phyloP scores from a whole-genome alignment of 345 rosid species.

The Abelmoschus esculentus region DNA sequence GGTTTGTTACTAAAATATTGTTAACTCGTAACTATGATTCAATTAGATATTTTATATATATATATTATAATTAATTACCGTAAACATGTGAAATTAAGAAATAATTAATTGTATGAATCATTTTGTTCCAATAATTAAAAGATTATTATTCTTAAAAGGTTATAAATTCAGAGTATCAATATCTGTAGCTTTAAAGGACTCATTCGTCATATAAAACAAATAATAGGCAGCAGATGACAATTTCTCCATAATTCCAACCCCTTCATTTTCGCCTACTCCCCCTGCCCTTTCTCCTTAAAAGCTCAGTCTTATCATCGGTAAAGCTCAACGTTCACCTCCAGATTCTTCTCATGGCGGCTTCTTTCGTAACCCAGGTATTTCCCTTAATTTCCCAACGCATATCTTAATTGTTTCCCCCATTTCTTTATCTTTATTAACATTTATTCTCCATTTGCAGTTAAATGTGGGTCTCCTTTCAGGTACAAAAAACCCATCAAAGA shows the following conservation, averaged over 20 bases:
- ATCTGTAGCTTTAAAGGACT: not conserved
- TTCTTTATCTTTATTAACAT: not conserved
- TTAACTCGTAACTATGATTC: too few relatives aligned
- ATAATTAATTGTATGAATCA: too few relatives aligned
- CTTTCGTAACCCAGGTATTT: not conserved
- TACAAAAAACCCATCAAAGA: conserved; percentile 28
- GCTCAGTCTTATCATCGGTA: not conserved
- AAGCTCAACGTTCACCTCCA: not conserved
- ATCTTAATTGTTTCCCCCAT: not conserved
- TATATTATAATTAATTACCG: too few relatives aligned
- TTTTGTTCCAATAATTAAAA: too few relatives aligned
- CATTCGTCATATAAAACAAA: not conserved
- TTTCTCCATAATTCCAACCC: not conserved
- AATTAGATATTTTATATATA: too few relatives aligned
- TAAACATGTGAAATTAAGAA: too few relatives aligned
- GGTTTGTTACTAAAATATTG: too few relatives aligned
- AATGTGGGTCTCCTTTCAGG: conserved; percentile 39
- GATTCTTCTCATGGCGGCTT: not conserved
- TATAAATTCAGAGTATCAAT: too few relatives aligned
- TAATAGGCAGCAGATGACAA: not conserved
- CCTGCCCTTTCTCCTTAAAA: not conserved
- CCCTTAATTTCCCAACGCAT: not conserved
- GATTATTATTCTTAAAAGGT: too few relatives aligned
- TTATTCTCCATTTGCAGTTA: conserved; percentile 31
- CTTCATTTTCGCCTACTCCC: not conserved